These are phyloP conservation scores for Iberis pinnata DNA, from an alignment of 345 rosid species.

Conservation along the genomic window DNA sequence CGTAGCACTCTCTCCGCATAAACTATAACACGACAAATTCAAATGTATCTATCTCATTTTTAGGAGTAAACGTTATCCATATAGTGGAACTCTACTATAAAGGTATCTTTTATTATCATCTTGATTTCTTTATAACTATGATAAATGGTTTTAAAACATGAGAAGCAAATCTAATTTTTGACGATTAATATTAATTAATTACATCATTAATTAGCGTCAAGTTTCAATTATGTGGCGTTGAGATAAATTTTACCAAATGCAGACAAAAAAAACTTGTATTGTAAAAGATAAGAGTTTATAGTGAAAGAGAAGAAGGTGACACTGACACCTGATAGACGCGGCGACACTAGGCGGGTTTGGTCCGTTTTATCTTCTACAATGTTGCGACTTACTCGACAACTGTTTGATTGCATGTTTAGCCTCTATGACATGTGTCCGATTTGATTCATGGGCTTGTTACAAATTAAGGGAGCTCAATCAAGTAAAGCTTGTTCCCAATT, in stretches of 20 bases:
- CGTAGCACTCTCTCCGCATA: slow-evolving; percentile 17
- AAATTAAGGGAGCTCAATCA: neutral
- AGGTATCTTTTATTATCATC: neutral
- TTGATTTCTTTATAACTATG: neutral
- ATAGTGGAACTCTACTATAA: too few species aligned
- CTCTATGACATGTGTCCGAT: slow-evolving; percentile 9
- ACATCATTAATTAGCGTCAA: neutral
- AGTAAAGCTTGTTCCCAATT: too few species aligned
- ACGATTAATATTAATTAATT: too few species aligned
- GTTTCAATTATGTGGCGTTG: neutral
- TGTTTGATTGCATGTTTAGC: slow-evolving; percentile 31
- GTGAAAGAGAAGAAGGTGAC: slow-evolving; percentile 2
- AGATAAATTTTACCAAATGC: too few species aligned
- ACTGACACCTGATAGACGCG: slow-evolving; percentile 18
- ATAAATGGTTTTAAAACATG: too few species aligned
- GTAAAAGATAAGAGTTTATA: neutral
- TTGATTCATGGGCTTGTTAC: neutral
- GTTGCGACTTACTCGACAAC: slow-evolving; percentile 20
- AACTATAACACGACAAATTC: slow-evolving; percentile 11
- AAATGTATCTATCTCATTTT: slow-evolving; percentile 14
- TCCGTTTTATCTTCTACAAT: neutral
- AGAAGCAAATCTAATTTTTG: too few species aligned
- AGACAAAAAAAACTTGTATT: neutral
- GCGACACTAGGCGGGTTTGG: slow-evolving; percentile 26
- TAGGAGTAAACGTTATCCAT: neutral